Percentiles rank a stretch among this genome's conserved stretches.
phyloP scores from a whole-genome alignment of 1,284 basidiomycete genomes.

The Naganishia cerealis region DNA sequence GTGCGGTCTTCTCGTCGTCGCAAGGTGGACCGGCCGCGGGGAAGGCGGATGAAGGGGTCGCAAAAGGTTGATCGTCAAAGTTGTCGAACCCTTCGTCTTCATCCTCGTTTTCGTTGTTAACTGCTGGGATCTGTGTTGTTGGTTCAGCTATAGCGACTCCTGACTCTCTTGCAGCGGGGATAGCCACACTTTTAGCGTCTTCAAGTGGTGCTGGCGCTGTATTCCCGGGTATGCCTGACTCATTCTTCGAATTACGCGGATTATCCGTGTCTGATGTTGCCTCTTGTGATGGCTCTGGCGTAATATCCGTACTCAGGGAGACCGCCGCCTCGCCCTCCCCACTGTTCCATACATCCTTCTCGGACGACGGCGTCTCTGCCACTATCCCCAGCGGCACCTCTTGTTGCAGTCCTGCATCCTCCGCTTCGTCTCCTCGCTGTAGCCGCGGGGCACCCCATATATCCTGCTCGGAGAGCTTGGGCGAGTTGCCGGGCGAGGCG shows the following conservation, averaged over 20 bases:
- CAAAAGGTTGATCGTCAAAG: too few relatives aligned
- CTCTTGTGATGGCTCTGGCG: too few relatives aligned
- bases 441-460: slow-evolving; percentile 8
- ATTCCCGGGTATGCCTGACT: too few relatives aligned
- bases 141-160: neutral
- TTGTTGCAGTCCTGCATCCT: neutral
- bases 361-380: neutral
- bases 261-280: too few relatives aligned
- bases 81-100: neutral
- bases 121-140: neutral
- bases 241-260: too few relatives aligned
- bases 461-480: slow-evolving; percentile 3
- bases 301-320: too few relatives aligned
- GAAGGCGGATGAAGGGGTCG: neutral
- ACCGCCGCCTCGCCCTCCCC: neutral
- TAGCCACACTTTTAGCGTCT: too few relatives aligned
- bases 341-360: neutral
- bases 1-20: slow-evolving; percentile 62
- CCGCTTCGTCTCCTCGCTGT: neutral
- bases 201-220: too few relatives aligned
- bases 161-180: neutral
- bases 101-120: neutral
- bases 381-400: neutral
- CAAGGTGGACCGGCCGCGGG: slow-evolving; percentile 12
- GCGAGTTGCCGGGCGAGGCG: slow-evolving; percentile 5